Percentiles rank a stretch among this genome's conserved stretches.
Conservation (phyloP, 2,329 filamentous ascomycete genomes). For the Pseudocercospora pini-densiflorae region DNA sequence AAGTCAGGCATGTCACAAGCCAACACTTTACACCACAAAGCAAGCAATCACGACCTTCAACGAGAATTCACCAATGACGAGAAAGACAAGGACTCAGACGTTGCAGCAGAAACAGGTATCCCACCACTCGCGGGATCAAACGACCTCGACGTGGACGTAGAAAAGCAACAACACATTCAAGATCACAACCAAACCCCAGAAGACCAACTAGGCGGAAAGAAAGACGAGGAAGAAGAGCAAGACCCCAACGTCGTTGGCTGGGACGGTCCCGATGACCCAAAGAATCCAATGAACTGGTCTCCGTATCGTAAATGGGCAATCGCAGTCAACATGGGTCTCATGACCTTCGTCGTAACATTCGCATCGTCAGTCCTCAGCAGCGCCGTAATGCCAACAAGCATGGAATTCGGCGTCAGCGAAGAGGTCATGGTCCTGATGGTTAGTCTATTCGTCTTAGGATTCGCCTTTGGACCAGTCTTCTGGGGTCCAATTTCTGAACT, state of each 20-base stretch:
- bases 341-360: constrained; percentile 55
- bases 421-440: constrained; percentile 35
- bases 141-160: constrained; percentile 15
- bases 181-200: neutral
- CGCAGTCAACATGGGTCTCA: constrained; percentile 30
- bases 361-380: constrained; percentile 47
- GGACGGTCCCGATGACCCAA: constrained; percentile 29
- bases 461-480: constrained; percentile 28
- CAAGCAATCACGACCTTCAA: constrained; percentile 9
- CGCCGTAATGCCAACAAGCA: constrained; percentile 25
- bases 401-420: constrained; percentile 29
- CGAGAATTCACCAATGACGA: constrained; percentile 11
- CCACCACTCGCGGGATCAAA: neutral
- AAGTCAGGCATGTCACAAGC: constrained; percentile 11
- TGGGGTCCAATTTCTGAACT: constrained; percentile 53
- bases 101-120: neutral
- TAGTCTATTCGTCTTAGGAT: constrained; percentile 33
- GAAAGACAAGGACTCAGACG: constrained; percentile 19
- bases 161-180: constrained; percentile 20
- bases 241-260: constrained; percentile 32
- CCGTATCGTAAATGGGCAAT: constrained; percentile 31
- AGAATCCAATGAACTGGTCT: constrained; percentile 30
- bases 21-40: constrained; percentile 6
- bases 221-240: constrained; percentile 21
- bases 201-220: constrained; percentile 10